Percentiles rank a stretch among this genome's conserved stretches.
phyloP scores from a whole-genome alignment of 352 stramenopile species.

The Phytophthora macrochlamydospora region DNA sequence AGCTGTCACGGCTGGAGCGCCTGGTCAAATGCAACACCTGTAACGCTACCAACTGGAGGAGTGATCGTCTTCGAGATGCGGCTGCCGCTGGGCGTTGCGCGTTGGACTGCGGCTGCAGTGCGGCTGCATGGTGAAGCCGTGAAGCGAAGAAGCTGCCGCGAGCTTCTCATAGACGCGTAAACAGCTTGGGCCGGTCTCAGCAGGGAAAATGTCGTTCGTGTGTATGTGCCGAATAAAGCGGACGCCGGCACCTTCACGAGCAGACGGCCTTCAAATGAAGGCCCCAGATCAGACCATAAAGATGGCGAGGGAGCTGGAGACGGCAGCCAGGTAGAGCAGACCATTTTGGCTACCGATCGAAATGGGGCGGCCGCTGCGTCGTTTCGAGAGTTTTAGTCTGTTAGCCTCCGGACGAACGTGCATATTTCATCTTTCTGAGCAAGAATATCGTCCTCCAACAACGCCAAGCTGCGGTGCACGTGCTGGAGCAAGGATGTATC shows the following conservation, averaged over 20 bases:
- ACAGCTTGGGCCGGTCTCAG: background rate
- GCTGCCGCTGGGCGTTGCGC: background rate
- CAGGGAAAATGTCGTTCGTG: no score
- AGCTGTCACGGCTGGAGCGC: background rate
- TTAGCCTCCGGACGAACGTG: background rate
- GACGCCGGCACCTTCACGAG: background rate
- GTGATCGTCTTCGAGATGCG: constrained; percentile 3
- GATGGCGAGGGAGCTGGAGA: background rate
- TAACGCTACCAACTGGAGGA: background rate
- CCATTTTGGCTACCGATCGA: no score
- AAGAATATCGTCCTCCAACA: no score
- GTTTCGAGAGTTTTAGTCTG: no score
- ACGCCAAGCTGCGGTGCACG: no score
- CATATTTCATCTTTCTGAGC: no score
- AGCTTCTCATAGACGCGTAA: background rate
- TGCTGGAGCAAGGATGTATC: no score
- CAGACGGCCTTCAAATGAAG: background rate
- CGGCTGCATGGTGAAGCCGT: background rate
- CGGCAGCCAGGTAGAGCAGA: background rate
- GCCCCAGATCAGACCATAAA: constrained; percentile 4
- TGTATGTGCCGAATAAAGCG: no score
- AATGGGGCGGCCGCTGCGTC: no score
- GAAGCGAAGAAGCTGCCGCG: background rate
- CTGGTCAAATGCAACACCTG: background rate
- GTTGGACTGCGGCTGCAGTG: no score